phyloP scores from a whole-genome alignment of 495 filamentous ascomycete genomes.

The Aspergillus leporis region DNA sequence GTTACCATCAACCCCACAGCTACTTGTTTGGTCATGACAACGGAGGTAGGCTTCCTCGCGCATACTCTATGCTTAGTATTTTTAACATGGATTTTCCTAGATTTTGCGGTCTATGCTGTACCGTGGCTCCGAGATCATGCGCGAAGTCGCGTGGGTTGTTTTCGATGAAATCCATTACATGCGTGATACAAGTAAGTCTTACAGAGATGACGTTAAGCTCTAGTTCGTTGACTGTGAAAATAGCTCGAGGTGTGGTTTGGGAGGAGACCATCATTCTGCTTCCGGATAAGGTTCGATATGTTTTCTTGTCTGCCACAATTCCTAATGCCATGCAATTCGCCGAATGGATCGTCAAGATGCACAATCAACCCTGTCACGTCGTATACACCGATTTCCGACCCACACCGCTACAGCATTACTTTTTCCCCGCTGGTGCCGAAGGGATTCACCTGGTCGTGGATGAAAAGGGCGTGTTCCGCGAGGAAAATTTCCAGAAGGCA shows the following conservation, averaged over 20 bases:
- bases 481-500: constrained; percentile 94
- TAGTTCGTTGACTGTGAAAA: constrained; percentile 15
- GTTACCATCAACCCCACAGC: constrained; percentile 98
- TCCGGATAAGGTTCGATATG: constrained; percentile 97
- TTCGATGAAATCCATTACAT: constrained; percentile 99
- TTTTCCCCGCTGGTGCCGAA: constrained; percentile 91
- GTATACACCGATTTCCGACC: constrained; percentile 98
- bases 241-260: constrained; percentile 92
- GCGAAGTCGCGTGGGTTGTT: constrained; percentile 95
- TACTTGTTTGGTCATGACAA: constrained; percentile 98
- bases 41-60: constrained; percentile 54
- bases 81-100: constrained; percentile 25
- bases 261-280: constrained; percentile 98
- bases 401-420: constrained; percentile 94
- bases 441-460: constrained; percentile 95
- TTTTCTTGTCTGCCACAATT: constrained; percentile 98
- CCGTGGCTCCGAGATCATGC: constrained; percentile 97
- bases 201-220: neutral
- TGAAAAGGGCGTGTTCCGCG: constrained; percentile 91
- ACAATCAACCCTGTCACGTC: constrained; percentile 95
- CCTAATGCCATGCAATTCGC: constrained; percentile 99
- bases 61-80: constrained; percentile 1
- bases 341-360: constrained; percentile 97
- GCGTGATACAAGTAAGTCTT: constrained; percentile 69
- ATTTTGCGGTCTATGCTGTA: constrained; percentile 99